phyloP scores from a whole-genome alignment of 306 rosid genomes.

The Gastrolobium bilobum region DNA sequence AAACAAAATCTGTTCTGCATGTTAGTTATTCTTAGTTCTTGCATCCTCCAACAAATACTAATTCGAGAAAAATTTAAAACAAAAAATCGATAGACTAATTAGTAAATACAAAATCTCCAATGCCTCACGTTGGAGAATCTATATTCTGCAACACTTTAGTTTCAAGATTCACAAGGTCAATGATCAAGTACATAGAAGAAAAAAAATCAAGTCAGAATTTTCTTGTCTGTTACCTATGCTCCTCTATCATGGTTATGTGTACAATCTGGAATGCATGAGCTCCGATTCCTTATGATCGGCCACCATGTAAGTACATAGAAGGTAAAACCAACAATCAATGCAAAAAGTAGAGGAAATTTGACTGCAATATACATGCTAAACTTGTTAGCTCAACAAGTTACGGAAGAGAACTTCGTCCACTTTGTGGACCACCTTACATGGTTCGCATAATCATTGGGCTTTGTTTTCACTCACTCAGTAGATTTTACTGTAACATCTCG shows the following conservation, averaged over 20 bases:
- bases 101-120: slow-evolving; percentile 39
- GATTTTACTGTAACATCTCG: slow-evolving; percentile 28
- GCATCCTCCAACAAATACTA: slow-evolving; percentile 13
- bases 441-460: not conserved
- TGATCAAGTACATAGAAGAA: slow-evolving; percentile 40
- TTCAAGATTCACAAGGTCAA: slow-evolving; percentile 37
- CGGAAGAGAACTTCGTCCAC: not conserved
- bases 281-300: slow-evolving; percentile 17
- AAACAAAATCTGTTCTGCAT: slow-evolving; percentile 35
- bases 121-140: slow-evolving; percentile 14
- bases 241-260: slow-evolving; percentile 20
- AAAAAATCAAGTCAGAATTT: slow-evolving; percentile 30
- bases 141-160: slow-evolving; percentile 13
- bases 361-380: slow-evolving; percentile 21
- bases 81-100: not conserved
- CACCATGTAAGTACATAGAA: slow-evolving; percentile 21
- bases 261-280: slow-evolving; percentile 29
- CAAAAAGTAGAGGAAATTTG: slow-evolving; percentile 7
- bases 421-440: not conserved
- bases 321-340: not conserved
- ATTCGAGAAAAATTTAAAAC: not conserved
- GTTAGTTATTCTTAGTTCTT: slow-evolving; percentile 44
- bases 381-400: slow-evolving; percentile 33
- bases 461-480: slow-evolving; percentile 14
- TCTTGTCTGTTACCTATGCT: slow-evolving; percentile 32